These are phyloP conservation scores for Diaporthe sp. DNA, from an alignment of 2,329 filamentous ascomycete species.

Conservation along the genomic window DNA sequence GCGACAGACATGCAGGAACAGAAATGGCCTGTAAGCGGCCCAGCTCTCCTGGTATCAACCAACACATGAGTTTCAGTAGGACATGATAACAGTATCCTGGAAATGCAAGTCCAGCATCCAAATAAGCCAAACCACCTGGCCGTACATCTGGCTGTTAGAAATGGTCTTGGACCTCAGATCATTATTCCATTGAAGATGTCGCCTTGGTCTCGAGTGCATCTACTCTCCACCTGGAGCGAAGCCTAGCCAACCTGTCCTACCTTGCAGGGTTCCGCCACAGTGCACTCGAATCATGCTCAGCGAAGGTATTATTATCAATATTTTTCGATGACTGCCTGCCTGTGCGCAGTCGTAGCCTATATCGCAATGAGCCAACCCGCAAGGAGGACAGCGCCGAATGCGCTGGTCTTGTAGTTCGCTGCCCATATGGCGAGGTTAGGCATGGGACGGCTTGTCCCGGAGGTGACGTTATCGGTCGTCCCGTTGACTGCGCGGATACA, in stretches of 20 bases:
- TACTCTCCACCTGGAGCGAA: background rate
- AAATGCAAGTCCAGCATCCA: background rate
- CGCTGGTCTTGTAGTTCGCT: background rate
- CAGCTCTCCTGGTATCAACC: no score
- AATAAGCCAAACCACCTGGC: background rate
- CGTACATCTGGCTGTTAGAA: no score
- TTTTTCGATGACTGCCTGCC: background rate
- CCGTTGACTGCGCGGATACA: constrained; percentile 33
- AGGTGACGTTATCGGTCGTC: constrained; percentile 23
- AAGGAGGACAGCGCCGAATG: background rate
- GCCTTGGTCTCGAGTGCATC: background rate
- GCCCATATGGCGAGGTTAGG: background rate
- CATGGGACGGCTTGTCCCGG: background rate
- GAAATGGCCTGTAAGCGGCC: no score
- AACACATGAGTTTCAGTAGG: no score
- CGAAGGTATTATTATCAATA: background rate
- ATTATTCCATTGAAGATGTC: background rate
- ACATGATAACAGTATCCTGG: background rate
- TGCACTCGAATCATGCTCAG: no score
- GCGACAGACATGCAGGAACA: no score
- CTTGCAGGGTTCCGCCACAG: background rate
- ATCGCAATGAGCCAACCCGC: background rate
- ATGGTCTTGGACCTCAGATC: background rate
- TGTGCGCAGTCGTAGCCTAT: background rate
- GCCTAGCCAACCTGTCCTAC: background rate